Evolutionary conservation across 192 early-diverging fungal species (phyloP).

Genomic region (Spinellus fusiger): DNA sequence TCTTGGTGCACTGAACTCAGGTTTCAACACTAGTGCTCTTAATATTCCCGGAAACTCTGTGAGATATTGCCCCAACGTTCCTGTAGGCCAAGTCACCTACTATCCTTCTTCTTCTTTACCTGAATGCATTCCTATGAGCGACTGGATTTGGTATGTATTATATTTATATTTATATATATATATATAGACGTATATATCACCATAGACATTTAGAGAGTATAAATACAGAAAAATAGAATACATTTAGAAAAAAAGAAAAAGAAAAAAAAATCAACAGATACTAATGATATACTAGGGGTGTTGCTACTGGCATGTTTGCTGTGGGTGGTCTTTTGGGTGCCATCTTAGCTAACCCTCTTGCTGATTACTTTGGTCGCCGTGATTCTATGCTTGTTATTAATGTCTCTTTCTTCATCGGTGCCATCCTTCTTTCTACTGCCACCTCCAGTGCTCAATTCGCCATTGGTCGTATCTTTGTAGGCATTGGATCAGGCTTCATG

Average conservation of each 20-base stretch:
- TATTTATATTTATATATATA: constrained; percentile 1
- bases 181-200: background rate
- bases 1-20: constrained; percentile 27
- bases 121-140: constrained; percentile 27
- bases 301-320: constrained; percentile 52
- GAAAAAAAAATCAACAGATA: background rate
- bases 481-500: constrained; percentile 51
- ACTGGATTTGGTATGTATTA: constrained; percentile 38
- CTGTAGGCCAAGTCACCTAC: constrained; percentile 19
- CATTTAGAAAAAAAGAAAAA: background rate
- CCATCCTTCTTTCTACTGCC: constrained; percentile 32
- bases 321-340: constrained; percentile 65
- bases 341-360: constrained; percentile 54
- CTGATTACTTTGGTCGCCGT: constrained; percentile 58
- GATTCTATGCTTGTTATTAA: constrained; percentile 49
- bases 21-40: constrained; percentile 30
- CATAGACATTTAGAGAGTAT: background rate
- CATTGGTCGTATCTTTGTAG: constrained; percentile 44
- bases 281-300: constrained; percentile 34
- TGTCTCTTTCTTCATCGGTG: constrained; percentile 42
- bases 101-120: constrained; percentile 28
- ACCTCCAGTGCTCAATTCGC: constrained; percentile 26
- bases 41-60: constrained; percentile 57
- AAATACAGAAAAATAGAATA: background rate
- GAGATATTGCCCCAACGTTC: constrained; percentile 41